Conservation (phyloP, 768 basidiomycete species). For the Macrocybe gigantea region DNA sequence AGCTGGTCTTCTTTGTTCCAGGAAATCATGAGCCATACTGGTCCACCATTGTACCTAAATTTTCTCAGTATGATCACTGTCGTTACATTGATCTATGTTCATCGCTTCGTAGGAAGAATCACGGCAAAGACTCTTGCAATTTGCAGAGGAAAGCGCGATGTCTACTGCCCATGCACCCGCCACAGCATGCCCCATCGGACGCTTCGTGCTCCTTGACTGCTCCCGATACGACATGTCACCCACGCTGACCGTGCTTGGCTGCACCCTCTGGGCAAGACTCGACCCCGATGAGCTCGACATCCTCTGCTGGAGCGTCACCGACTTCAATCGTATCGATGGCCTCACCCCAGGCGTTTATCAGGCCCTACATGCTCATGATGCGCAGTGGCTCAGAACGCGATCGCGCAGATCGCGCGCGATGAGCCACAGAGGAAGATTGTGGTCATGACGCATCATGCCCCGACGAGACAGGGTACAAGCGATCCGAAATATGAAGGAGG, state of each 20-base stretch:
- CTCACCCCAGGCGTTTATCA: slow-evolving; percentile 13
- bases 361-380: slow-evolving; percentile 19
- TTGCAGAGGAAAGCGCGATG: not conserved
- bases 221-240: slow-evolving; percentile 26
- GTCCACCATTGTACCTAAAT: not conserved
- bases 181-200: slow-evolving; percentile 7
- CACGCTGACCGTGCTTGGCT: slow-evolving; percentile 30
- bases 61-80: too few relatives aligned
- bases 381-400: slow-evolving; percentile 23
- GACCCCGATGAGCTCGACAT: slow-evolving; percentile 20
- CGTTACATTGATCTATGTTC: too few relatives aligned
- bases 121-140: not conserved
- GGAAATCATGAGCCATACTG: slow-evolving; percentile 26
- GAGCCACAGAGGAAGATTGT: slow-evolving; percentile 23
- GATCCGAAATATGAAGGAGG: slow-evolving; percentile 22
- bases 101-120: too few relatives aligned
- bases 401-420: slow-evolving; percentile 16
- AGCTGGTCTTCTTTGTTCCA: slow-evolving; percentile 24
- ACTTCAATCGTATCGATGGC: slow-evolving; percentile 24
- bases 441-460: slow-evolving; percentile 36
- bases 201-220: slow-evolving; percentile 26
- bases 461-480: slow-evolving; percentile 25
- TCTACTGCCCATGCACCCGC: not conserved
- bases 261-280: slow-evolving; percentile 32
- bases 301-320: slow-evolving; percentile 20